phyloP scores from a whole-genome alignment of 176 grass and related monocot species.

The Guadua angustifolia region DNA sequence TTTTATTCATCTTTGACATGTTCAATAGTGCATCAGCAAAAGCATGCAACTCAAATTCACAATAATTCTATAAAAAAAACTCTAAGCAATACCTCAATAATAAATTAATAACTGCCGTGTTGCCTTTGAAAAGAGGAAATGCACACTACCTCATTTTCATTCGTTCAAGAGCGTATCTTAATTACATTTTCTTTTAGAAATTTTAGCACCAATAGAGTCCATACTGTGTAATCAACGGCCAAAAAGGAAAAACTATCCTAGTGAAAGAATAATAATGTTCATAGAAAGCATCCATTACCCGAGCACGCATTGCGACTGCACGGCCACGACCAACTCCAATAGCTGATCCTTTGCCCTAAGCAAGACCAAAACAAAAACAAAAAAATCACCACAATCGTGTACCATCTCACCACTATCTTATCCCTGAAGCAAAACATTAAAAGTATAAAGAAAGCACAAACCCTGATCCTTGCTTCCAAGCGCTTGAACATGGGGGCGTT shows the following conservation, averaged over 20 bases:
- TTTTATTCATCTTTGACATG: background rate
- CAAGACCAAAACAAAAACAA: background rate
- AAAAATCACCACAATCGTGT: background rate
- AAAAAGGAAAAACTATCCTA: no score
- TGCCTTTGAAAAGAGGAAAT: background rate
- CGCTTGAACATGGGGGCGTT: conserved; percentile 75
- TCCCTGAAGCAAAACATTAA: background rate
- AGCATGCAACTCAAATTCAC: background rate
- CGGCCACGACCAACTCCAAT: conserved; percentile 72
- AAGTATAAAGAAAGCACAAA: background rate
- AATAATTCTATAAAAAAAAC: background rate
- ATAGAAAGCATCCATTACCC: conserved; percentile 43
- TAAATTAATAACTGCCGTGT: background rate
- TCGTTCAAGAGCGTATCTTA: background rate
- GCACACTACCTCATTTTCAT: background rate
- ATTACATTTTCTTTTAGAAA: background rate
- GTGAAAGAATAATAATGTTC: background rate
- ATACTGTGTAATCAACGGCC: background rate
- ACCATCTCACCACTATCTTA: conserved; percentile 10
- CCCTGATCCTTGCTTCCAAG: conserved; percentile 61
- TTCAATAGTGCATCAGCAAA: background rate
- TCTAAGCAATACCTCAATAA: background rate
- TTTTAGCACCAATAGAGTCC: background rate
- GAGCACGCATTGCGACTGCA: conserved; percentile 72
- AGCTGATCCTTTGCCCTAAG: conserved; percentile 72